These are phyloP conservation scores for Fraxinus paxiana DNA, from an alignment of 305 asterid genomes.

Conservation along the genomic window DNA sequence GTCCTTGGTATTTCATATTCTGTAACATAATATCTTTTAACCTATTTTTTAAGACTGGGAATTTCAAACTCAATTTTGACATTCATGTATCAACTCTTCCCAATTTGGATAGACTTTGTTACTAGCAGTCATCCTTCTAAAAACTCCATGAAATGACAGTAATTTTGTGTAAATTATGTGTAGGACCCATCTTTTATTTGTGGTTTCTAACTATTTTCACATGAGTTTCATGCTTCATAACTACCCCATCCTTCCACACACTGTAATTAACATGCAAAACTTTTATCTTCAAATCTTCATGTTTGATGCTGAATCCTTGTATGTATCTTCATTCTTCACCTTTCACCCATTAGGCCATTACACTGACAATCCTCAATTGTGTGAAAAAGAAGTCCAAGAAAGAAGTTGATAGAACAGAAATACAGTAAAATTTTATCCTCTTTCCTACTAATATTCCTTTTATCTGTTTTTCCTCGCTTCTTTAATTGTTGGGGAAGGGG, in stretches of 20 bases:
- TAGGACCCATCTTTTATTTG: neutral
- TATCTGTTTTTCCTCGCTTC: neutral
- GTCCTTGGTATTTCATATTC: neutral
- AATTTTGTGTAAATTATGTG: neutral
- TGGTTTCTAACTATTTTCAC: neutral
- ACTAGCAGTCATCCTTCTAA: neutral
- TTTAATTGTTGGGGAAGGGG: neutral
- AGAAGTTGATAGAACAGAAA: neutral
- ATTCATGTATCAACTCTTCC: neutral
- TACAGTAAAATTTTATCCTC: neutral
- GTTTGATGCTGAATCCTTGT: constrained; percentile 15
- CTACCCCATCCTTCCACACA: neutral
- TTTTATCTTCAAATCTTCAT: neutral
- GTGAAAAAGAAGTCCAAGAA: neutral
- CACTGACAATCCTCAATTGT: neutral
- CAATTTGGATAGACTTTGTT: neutral
- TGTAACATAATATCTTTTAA: neutral
- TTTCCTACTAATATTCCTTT: constrained; percentile 1
- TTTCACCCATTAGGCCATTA: neutral
- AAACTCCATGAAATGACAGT: neutral
- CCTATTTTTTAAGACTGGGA: neutral
- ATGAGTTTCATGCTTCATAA: constrained; percentile 4
- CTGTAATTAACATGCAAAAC: neutral
- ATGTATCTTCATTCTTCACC: constrained; percentile 1
- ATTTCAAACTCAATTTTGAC: neutral